Percentiles rank a stretch among this genome's conserved stretches.
These are phyloP conservation scores for Coemansia sp. DNA, from an alignment of 192 early-diverging fungal species.

Conservation along the genomic window DNA sequence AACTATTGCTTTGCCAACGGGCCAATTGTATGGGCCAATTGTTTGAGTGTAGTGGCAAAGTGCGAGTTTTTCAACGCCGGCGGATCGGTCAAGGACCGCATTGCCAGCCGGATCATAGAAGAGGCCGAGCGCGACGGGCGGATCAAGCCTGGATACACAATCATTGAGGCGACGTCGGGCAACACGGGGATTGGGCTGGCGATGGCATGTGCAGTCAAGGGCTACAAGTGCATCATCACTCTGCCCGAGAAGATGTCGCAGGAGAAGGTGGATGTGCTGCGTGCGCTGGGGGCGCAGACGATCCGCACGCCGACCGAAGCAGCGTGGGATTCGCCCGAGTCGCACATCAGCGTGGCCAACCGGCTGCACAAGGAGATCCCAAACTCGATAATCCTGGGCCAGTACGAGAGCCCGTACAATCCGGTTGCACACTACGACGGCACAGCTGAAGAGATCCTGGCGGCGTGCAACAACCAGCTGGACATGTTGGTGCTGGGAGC, in stretches of 20 bases:
- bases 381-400: constrained; percentile 94
- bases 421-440: constrained; percentile 96
- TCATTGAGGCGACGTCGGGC: constrained; percentile 99
- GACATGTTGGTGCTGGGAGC: constrained; percentile 96
- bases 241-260: constrained; percentile 99
- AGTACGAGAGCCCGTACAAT: constrained; percentile 97
- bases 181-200: constrained; percentile 99
- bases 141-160: constrained; percentile 87
- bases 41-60: constrained; percentile 68
- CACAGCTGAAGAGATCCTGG: constrained; percentile 82
- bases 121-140: constrained; percentile 89
- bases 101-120: constrained; percentile 95
- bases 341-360: constrained; percentile 96
- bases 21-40: background rate
- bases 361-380: constrained; percentile 93
- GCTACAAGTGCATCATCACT: constrained; percentile 97
- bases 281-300: constrained; percentile 96
- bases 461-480: constrained; percentile 79
- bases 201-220: constrained; percentile 96
- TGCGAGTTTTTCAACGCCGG: constrained; percentile 99
- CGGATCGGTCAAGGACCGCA: constrained; percentile 98
- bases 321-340: constrained; percentile 97
- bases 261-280: constrained; percentile 99
- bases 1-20: background rate
- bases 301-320: constrained; percentile 99